These are phyloP conservation scores for Eragrostis nindensis DNA, from an alignment of 176 grass and related monocot genomes.

Conservation along the genomic window DNA sequence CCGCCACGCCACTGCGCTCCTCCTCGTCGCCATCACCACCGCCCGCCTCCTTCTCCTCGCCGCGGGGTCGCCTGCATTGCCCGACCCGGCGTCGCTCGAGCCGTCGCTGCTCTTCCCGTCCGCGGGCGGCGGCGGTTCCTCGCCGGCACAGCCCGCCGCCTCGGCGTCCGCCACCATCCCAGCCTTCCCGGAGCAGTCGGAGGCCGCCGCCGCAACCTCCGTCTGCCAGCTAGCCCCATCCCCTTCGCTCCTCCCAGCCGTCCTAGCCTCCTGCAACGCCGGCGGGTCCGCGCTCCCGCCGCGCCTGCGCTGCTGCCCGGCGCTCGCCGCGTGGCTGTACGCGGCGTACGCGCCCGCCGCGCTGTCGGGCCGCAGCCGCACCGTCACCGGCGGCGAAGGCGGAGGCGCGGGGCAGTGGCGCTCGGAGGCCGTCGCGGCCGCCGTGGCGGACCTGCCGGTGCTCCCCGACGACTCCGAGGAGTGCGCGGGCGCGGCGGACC, in stretches of 20 bases:
- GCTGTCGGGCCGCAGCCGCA: conserved; percentile 28
- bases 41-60: conserved; percentile 27
- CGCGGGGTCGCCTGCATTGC: conserved; percentile 16
- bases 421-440: conserved; percentile 1
- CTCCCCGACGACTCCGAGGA: conserved; percentile 76
- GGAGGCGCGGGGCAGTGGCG: background rate
- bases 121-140: background rate
- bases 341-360: conserved; percentile 73
- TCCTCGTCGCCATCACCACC: conserved; percentile 37
- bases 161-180: conserved; percentile 56
- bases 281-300: conserved; percentile 31
- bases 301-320: conserved; percentile 22
- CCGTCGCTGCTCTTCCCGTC: conserved; percentile 62
- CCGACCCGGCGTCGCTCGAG: conserved; percentile 45
- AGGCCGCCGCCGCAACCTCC: conserved; percentile 53
- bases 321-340: conserved; percentile 78
- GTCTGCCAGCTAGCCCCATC: conserved; percentile 75
- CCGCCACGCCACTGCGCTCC: background rate
- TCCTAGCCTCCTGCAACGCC: conserved; percentile 60
- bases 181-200: conserved; percentile 94
- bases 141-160: conserved; percentile 13
- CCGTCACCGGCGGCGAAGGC: background rate
- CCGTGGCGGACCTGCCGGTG: conserved; percentile 56
- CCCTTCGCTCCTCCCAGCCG: conserved; percentile 61
- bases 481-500: conserved; percentile 61